A percentile compares a stretch with the other conserved stretches of the same genome.
Conservation (phyloP, 371 early-diverging fungal species). For the Mortierella sp. region DNA sequence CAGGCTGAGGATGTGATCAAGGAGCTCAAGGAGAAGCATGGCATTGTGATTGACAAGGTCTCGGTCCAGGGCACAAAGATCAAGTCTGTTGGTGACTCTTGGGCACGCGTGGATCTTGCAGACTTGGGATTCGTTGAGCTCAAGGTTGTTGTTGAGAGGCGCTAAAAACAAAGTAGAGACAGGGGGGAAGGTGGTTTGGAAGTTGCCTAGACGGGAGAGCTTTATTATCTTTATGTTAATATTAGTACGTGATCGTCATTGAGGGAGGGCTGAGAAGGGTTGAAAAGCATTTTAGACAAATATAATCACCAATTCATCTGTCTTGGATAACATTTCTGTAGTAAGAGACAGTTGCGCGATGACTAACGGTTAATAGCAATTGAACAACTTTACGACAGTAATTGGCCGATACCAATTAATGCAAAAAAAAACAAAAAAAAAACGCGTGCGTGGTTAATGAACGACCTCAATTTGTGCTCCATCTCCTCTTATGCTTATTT, state of each 20-base stretch:
- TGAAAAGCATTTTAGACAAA: background rate
- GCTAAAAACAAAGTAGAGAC: background rate
- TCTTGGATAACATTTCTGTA: background rate
- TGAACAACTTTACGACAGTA: background rate
- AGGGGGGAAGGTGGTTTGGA: background rate
- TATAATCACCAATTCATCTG: background rate
- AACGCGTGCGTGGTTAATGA: background rate
- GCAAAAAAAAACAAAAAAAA: background rate
- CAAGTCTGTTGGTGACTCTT: conserved; percentile 51
- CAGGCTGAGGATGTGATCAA: conserved; percentile 57
- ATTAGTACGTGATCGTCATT: conserved; percentile 2
- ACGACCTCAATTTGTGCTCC: background rate
- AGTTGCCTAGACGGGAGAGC: background rate
- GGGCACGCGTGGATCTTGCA: conserved; percentile 56
- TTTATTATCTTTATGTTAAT: background rate
- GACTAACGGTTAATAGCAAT: background rate
- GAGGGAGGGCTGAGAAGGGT: background rate
- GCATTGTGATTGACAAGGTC: conserved; percentile 44
- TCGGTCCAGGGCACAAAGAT: conserved; percentile 53
- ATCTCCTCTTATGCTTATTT: background rate
- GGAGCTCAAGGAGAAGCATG: conserved; percentile 55
- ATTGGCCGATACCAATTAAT: background rate
- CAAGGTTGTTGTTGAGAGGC: conserved; percentile 55
- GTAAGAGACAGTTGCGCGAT: background rate
- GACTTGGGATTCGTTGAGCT: conserved; percentile 48